These are phyloP conservation scores for Basidioascus undulatus DNA, from an alignment of 768 basidiomycete species.

Conservation along the genomic window DNA sequence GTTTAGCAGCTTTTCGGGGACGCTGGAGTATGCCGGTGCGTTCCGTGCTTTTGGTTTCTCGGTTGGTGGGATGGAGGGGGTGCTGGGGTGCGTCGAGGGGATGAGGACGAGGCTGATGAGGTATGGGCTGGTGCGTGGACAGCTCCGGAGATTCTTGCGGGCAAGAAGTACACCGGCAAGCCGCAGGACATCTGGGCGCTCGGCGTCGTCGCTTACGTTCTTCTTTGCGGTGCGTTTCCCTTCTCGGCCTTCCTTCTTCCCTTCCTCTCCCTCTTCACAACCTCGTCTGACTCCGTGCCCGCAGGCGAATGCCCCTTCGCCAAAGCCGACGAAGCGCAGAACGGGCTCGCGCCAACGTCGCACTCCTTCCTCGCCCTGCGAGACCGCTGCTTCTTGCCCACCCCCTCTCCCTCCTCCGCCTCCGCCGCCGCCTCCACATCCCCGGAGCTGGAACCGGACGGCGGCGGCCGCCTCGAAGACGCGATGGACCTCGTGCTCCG, in stretches of 20 bases:
- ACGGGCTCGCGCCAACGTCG: constrained; percentile 7
- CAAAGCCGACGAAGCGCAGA: constrained; percentile 43
- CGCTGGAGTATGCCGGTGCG: constrained; percentile 14
- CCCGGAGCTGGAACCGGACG: constrained; percentile 52
- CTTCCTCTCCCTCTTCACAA: background rate
- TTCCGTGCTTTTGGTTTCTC: constrained; percentile 24
- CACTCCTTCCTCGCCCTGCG: constrained; percentile 8
- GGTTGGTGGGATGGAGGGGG: constrained; percentile 49
- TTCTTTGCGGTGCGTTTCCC: constrained; percentile 29
- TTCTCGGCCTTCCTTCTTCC: constrained; percentile 12
- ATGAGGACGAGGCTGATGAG: no score
- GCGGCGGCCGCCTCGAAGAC: constrained; percentile 60
- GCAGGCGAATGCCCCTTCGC: constrained; percentile 79
- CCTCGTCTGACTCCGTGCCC: background rate
- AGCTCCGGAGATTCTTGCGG: constrained; percentile 82
- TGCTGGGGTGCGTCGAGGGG: constrained; percentile 86
- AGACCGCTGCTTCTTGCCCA: constrained; percentile 33
- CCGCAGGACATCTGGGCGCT: constrained; percentile 98
- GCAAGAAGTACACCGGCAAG: constrained; percentile 82
- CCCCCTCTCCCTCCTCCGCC: background rate
- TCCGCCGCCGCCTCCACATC: constrained; percentile 36
- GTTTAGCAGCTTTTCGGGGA: constrained; percentile 25
- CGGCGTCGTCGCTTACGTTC: constrained; percentile 86
- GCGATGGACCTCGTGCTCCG: constrained; percentile 61
- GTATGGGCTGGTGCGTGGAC: no score